Conservation (phyloP, 1,284 basidiomycete species). For the Ganoderma meredithae region DNA sequence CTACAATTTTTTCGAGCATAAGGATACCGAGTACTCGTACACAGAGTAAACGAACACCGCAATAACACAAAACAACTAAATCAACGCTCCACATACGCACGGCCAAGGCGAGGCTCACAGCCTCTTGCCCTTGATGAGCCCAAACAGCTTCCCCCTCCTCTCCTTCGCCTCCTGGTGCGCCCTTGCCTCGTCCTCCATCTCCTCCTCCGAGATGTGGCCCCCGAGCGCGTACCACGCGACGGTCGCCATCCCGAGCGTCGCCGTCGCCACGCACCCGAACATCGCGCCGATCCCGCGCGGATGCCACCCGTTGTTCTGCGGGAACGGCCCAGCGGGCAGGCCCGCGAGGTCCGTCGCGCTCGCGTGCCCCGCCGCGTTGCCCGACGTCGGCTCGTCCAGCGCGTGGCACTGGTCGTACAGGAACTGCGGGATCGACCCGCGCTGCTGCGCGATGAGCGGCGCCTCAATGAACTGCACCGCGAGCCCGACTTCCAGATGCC, state of each 20-base stretch:
- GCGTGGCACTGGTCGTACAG: conserved; percentile 78
- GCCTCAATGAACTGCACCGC: conserved; percentile 84
- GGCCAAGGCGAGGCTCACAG: not conserved
- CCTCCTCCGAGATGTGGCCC: conserved; percentile 72
- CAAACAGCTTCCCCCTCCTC: conserved; percentile 45
- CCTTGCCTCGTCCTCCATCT: conserved; percentile 77
- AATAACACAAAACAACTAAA: not conserved
- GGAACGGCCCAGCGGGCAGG: conserved; percentile 69
- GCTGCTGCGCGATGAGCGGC: conserved; percentile 66
- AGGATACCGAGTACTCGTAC: not conserved
- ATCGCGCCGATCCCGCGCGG: conserved; percentile 85
- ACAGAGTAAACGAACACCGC: not conserved
- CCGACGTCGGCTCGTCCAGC: conserved; percentile 64
- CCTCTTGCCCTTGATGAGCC: conserved; percentile 35
- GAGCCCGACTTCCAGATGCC: conserved; percentile 83
- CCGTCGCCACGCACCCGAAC: conserved; percentile 84
- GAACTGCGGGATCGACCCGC: conserved; percentile 54
- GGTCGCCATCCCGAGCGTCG: conserved; percentile 80
- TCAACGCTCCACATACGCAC: not conserved
- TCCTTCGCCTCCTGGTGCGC: conserved; percentile 63
- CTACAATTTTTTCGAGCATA: not conserved
- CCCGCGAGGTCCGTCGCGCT: conserved; percentile 70
- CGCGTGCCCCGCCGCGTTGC: conserved; percentile 84
- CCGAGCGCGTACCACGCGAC: conserved; percentile 87
- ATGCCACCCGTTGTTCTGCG: conserved; percentile 81